Evolutionary conservation across 352 stramenopile species (phyloP).

Genomic region (Phytopythium ostracodes): DNA sequence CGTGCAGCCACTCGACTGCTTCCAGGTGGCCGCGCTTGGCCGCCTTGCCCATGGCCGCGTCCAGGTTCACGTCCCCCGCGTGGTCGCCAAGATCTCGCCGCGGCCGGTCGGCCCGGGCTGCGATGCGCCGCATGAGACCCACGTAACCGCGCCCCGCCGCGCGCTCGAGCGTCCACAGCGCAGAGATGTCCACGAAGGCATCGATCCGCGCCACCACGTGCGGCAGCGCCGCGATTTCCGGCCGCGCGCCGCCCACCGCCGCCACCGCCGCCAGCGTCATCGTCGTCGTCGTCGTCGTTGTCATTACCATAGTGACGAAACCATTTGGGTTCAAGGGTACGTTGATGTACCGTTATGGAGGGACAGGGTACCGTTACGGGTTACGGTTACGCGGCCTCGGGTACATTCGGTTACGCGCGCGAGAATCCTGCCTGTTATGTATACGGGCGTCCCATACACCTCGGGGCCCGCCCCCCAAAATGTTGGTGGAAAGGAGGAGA

Average conservation of each 20-base stretch:
- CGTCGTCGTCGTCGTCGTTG: no score
- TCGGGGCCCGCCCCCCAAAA: not conserved
- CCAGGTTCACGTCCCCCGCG: conserved; percentile 26
- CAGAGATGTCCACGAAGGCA: conserved; percentile 29
- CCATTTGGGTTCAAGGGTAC: no score
- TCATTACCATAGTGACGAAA: no score
- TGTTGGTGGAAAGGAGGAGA: conserved; percentile 7
- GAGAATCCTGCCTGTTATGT: not conserved
- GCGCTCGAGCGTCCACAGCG: conserved; percentile 32
- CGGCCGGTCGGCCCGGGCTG: no score
- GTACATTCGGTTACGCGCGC: conserved; percentile 1
- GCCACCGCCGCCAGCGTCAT: conserved; percentile 12
- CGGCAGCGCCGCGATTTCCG: conserved; percentile 19
- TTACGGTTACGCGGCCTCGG: not conserved
- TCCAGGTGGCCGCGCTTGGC: conserved; percentile 29
- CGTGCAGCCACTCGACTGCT: conserved; percentile 28
- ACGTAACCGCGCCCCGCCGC: conserved; percentile 34
- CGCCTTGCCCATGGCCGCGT: conserved; percentile 31
- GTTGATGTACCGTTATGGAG: not conserved
- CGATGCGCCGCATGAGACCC: conserved; percentile 34
- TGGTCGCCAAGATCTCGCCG: not conserved
- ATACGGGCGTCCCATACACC: not conserved
- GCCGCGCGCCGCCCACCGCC: conserved; percentile 17
- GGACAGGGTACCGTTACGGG: not conserved
- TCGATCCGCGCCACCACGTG: conserved; percentile 39